phyloP scores from a whole-genome alignment of 306 rosid species.

The Dalbergia cultrata region DNA sequence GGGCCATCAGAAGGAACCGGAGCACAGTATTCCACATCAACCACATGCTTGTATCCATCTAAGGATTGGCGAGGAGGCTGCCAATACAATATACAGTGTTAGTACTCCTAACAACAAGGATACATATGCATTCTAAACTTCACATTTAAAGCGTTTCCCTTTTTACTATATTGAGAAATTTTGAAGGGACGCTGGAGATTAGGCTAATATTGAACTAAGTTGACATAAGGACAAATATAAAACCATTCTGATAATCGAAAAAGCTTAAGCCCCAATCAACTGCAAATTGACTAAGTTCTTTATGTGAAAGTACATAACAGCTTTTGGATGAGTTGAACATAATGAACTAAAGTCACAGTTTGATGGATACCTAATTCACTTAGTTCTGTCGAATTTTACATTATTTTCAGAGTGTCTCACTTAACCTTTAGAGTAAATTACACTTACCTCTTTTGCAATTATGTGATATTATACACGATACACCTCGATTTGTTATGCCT shows the following conservation, averaged over 20 bases:
- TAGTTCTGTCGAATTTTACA: neutral
- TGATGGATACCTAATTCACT: neutral
- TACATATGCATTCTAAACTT: neutral
- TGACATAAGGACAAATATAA: neutral
- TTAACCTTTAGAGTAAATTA: neutral
- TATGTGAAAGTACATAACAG: neutral
- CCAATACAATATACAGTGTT: conserved; percentile 48
- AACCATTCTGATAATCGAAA: conserved; percentile 3
- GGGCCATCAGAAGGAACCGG: conserved; percentile 81
- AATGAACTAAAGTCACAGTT: neutral
- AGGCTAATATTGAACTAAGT: conserved; percentile 15
- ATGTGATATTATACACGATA: too few species aligned
- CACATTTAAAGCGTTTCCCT: conserved; percentile 31
- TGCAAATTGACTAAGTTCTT: neutral
- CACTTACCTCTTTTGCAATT: too few species aligned
- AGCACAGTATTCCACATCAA: conserved; percentile 81
- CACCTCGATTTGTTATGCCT: too few species aligned
- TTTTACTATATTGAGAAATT: conserved; percentile 1
- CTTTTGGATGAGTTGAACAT: neutral
- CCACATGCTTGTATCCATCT: conserved; percentile 95
- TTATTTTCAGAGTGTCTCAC: conserved; percentile 1
- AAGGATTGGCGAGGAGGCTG: conserved; percentile 85
- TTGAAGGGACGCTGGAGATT: conserved; percentile 1
- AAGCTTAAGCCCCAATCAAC: neutral
- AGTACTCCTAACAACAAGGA: conserved; percentile 15